phyloP scores from a whole-genome alignment of 805 yeast species.

The Priceomyces medius region DNA sequence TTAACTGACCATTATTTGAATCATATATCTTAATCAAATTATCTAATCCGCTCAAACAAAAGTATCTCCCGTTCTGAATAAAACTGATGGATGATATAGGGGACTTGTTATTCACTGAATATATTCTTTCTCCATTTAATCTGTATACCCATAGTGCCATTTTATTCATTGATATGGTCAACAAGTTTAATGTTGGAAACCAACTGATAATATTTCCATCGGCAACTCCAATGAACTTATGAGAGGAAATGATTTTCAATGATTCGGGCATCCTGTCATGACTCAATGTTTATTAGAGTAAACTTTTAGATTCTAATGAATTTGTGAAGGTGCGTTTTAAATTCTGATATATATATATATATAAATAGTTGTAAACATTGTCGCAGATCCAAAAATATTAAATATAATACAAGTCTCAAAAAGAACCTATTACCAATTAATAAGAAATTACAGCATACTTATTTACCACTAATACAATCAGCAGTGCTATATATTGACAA shows the following conservation, averaged over 20 bases:
- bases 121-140: conserved; percentile 52
- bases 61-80: conserved; percentile 36
- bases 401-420: not conserved
- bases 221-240: conserved; percentile 23
- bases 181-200: conserved; percentile 55
- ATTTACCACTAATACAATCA: not conserved
- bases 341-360: not conserved
- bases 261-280: not conserved
- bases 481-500: conserved; percentile 1
- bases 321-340: not conserved
- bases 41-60: conserved; percentile 48
- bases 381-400: not conserved
- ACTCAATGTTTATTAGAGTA: no score
- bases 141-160: conserved; percentile 53
- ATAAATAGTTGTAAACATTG: not conserved
- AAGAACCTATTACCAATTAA: no score
- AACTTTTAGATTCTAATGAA: no score
- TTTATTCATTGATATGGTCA: conserved; percentile 52
- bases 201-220: conserved; percentile 42
- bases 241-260: conserved; percentile 4
- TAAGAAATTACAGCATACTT: not conserved
- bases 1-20: conserved; percentile 45
- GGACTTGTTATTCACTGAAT: conserved; percentile 42
- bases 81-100: conserved; percentile 31
- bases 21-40: conserved; percentile 44